Evolutionary conservation across 495 filamentous ascomycete species (phyloP).

Genomic region (Lasiosphaeris hirsuta): DNA sequence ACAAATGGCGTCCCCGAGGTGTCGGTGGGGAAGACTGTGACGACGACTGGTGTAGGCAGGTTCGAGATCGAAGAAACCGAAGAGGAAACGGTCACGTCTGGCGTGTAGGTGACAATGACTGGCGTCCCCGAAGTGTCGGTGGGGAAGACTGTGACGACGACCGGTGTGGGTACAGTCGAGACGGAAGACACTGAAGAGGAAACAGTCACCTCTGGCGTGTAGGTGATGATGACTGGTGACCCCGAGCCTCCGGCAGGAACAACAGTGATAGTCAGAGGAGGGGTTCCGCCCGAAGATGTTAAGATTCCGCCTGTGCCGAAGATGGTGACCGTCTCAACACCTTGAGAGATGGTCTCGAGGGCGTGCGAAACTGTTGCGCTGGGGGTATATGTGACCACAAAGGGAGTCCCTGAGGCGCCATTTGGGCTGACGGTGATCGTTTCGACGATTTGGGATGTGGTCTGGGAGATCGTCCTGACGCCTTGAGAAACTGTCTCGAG

Average conservation of each 20-base stretch:
- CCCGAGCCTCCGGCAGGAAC: slow-evolving; percentile 6
- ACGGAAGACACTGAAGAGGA: neutral
- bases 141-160: neutral
- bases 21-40: neutral
- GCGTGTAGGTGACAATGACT: neutral
- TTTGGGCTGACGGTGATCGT: neutral
- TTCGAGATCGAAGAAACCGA: neutral
- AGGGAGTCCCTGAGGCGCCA: neutral
- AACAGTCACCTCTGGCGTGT: slow-evolving; percentile 5
- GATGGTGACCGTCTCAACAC: no score
- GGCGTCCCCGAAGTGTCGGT: neutral
- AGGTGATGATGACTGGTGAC: slow-evolving; percentile 14
- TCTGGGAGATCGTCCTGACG: no score
- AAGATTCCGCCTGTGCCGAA: no score
- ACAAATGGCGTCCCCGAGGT: neutral
- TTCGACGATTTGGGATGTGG: no score
- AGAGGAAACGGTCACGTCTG: neutral
- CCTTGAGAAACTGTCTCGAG: neutral
- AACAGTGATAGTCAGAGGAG: slow-evolving; percentile 12
- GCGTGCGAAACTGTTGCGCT: no score
- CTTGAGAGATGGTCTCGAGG: no score
- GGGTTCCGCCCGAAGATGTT: neutral
- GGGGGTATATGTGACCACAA: no score
- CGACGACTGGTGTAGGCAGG: neutral
- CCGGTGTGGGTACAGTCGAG: neutral